Evolutionary conservation across 352 stramenopile species (phyloP).

Genomic region (Phytophthora nicotianae): DNA sequence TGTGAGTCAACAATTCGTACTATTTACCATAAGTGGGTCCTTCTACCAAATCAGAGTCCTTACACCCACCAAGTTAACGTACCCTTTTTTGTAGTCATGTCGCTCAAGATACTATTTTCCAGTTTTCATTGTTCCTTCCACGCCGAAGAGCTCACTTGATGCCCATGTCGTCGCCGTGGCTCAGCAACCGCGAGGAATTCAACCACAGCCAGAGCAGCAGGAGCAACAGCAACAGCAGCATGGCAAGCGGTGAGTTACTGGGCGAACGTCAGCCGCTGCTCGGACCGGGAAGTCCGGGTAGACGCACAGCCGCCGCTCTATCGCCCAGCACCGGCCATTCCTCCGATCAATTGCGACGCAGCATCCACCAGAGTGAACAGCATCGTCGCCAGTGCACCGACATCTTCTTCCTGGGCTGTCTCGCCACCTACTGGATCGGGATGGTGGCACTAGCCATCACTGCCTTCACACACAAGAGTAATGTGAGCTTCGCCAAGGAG

Average conservation of each 20-base stretch:
- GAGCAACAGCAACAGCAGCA: slow-evolving; percentile 9
- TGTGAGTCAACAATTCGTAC: slow-evolving; percentile 2
- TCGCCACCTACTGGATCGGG: slow-evolving; percentile 75
- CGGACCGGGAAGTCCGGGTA: slow-evolving; percentile 8
- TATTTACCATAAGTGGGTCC: not conserved
- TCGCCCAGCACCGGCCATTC: slow-evolving; percentile 54
- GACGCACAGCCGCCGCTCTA: slow-evolving; percentile 43
- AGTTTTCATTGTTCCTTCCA: slow-evolving; percentile 1
- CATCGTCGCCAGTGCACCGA: slow-evolving; percentile 64
- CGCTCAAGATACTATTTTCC: slow-evolving; percentile 11
- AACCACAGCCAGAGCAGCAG: slow-evolving; percentile 31
- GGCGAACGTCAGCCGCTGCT: slow-evolving; percentile 42
- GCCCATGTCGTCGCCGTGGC: slow-evolving; percentile 15
- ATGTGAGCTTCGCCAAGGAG: slow-evolving; percentile 70
- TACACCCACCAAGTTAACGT: slow-evolving; percentile 17
- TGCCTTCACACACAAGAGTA: slow-evolving; percentile 73
- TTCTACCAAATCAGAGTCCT: slow-evolving; percentile 4
- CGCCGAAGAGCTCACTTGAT: slow-evolving; percentile 10
- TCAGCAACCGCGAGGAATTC: slow-evolving; percentile 21
- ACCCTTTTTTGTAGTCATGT: slow-evolving; percentile 1
- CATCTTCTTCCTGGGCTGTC: slow-evolving; percentile 53
- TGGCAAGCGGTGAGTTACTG: not conserved
- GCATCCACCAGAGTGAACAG: slow-evolving; percentile 40
- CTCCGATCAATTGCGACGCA: slow-evolving; percentile 44
- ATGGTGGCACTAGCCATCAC: slow-evolving; percentile 75